phyloP scores from a whole-genome alignment of 768 basidiomycete genomes.

The Fomitopsis serialis region DNA sequence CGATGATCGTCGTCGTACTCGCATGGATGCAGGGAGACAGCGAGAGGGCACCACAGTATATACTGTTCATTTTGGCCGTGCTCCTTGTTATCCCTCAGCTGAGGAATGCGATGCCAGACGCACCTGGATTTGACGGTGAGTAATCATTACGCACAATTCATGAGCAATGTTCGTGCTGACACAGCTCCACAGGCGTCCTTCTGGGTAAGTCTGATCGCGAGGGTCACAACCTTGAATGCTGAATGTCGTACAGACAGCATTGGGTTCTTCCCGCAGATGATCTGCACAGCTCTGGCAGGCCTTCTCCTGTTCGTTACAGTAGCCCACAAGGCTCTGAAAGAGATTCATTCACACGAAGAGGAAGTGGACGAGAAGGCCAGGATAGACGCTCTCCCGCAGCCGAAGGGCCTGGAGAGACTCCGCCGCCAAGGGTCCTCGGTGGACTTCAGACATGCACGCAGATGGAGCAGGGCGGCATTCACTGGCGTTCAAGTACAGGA shows the following conservation, averaged over 20 bases:
- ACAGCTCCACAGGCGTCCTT: conserved; percentile 33
- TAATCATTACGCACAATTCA: background rate
- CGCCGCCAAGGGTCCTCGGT: conserved; percentile 18
- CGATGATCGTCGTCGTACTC: conserved; percentile 40
- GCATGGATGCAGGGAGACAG: conserved; percentile 30
- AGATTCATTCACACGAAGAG: background rate
- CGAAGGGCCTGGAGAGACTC: conserved; percentile 16
- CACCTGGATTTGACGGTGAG: conserved; percentile 43
- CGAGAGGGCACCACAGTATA: conserved; percentile 30
- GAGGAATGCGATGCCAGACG: conserved; percentile 52
- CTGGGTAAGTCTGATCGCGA: conserved; percentile 32
- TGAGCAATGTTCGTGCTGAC: conserved; percentile 5
- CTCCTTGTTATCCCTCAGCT: conserved; percentile 45
- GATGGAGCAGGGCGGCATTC: background rate
- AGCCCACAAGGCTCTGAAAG: conserved; percentile 32
- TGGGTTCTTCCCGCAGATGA: conserved; percentile 57
- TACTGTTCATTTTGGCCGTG: conserved; percentile 35
- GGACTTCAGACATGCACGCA: conserved; percentile 13
- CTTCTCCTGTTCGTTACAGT: conserved; percentile 38
- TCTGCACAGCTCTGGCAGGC: conserved; percentile 35
- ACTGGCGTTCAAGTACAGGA: too few relatives aligned
- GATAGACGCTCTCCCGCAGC: conserved; percentile 9
- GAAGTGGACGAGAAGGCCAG: background rate
- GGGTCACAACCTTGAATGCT: background rate
- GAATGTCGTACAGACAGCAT: conserved; percentile 36